Conservation (phyloP, 805 yeast species). For the Candida methanosorbosa region DNA sequence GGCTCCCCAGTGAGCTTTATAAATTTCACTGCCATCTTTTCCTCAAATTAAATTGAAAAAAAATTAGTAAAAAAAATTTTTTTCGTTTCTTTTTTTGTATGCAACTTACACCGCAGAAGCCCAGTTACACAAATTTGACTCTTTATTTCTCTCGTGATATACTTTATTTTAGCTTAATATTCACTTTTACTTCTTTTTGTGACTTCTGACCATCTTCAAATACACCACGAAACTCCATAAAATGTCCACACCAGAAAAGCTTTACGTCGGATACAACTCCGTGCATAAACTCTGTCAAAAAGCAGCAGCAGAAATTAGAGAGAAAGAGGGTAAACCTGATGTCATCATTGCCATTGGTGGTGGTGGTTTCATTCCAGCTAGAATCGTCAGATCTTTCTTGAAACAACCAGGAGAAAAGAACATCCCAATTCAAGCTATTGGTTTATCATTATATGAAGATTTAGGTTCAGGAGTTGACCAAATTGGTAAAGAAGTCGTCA, state of each 20-base stretch:
- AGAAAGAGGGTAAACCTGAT: conserved; percentile 33
- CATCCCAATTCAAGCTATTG: conserved; percentile 65
- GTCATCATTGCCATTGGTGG: conserved; percentile 64
- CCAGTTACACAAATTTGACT: too few relatives aligned
- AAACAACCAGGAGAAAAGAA: conserved; percentile 51
- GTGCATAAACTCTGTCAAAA: conserved; percentile 75
- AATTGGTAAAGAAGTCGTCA: conserved; percentile 72
- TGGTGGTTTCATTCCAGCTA: conserved; percentile 65
- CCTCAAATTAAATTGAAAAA: too few relatives aligned
- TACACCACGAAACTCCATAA: too few relatives aligned
- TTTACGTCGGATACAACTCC: conserved; percentile 68
- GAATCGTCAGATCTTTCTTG: conserved; percentile 58
- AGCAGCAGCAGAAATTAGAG: conserved; percentile 24
- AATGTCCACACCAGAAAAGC: conserved; percentile 31
- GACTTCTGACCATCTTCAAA: too few relatives aligned
- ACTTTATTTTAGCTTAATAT: too few relatives aligned
- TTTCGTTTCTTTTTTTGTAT: too few relatives aligned
- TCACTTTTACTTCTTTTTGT: too few relatives aligned
- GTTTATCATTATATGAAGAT: conserved; percentile 56
- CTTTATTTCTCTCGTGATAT: too few relatives aligned
- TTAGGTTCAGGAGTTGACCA: conserved; percentile 37
- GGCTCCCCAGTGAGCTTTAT: too few relatives aligned
- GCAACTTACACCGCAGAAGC: too few relatives aligned
- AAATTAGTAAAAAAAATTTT: too few relatives aligned
- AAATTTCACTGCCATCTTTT: too few relatives aligned